Evolutionary conservation across 177 flowering plant species (phyloP), one percentile per base, ranked within the genome.

Genomic region (Telopea speciosissima): DNA sequence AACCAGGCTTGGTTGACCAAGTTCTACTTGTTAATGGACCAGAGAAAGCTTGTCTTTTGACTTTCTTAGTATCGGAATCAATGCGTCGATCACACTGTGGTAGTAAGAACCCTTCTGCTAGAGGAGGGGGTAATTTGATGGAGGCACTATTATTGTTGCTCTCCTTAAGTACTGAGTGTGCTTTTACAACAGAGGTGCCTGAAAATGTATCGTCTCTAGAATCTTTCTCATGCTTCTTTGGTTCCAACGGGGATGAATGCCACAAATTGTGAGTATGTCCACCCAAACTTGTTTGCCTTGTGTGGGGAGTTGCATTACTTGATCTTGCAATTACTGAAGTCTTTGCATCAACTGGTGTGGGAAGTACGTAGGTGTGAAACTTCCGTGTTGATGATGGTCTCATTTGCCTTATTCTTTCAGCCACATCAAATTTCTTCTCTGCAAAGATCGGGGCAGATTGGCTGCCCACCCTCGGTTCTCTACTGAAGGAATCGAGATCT

Each of bases 391-490:
- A 73, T 66, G 86, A 83, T 54, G 84, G 83, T 26, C 69, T 79
- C 73, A 74, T 56, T 54, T 82, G 87, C 59, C 68, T 72, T 23
- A 77, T 49, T 70, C 70, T 81, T 64, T 85, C 91, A 21, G 81
- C 70, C 68, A 83, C 65, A 75, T 87, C 90, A 19, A 58, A 70
- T 70, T 76, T 86, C 67, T 82, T 85, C 59, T 84, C 90, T 33
- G 84, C 71, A 75, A 81, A 83, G 24, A 93, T 86, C 28, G 97
- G 97, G 5, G 94, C 97, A 24, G 98, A 93, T 72, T 85, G 90
- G 81, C 90, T 91, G 75, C 81, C 72, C 40, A 66, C 31, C 76
- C 74, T 75, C 8, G 69, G 67, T 22, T 78, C 85, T 10, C 76
- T 72, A 52, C 72, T 70, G 14, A 45, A 71, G 17, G 79, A 66